These are phyloP conservation scores for Penicillium atrosanguineum DNA, from an alignment of 495 filamentous ascomycete species.

Conservation along the genomic window DNA sequence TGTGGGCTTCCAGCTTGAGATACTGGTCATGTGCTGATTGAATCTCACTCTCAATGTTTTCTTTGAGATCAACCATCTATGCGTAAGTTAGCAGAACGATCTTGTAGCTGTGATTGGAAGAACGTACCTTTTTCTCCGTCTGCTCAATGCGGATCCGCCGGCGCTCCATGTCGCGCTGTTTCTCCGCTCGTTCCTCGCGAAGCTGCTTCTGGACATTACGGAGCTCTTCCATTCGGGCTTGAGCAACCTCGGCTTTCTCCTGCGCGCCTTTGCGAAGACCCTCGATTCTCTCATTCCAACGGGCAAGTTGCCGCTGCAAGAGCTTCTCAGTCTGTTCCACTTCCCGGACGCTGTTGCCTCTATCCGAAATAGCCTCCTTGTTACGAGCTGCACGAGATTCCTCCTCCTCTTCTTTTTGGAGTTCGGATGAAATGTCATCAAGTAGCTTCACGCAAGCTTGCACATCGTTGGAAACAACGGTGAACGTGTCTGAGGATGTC, in stretches of 20 bases:
- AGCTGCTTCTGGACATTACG: constrained; percentile 75
- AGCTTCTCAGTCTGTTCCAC: constrained; percentile 83
- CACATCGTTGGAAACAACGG: constrained; percentile 78
- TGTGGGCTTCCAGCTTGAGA: constrained; percentile 93
- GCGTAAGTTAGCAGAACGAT: constrained; percentile 7
- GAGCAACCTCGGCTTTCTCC: constrained; percentile 74
- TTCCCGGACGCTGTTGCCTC: constrained; percentile 83
- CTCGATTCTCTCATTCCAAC: constrained; percentile 82
- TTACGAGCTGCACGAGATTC: constrained; percentile 72
- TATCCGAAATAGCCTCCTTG: constrained; percentile 80
- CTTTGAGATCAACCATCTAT: constrained; percentile 94
- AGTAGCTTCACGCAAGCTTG: constrained; percentile 81
- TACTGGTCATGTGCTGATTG: constrained; percentile 86
- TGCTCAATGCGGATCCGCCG: constrained; percentile 90
- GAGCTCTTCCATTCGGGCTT: constrained; percentile 87
- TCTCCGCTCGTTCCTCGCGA: constrained; percentile 79
- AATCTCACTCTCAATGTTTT: constrained; percentile 93
- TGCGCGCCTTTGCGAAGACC: constrained; percentile 72
- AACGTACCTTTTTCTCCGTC: constrained; percentile 90
- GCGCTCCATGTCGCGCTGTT: constrained; percentile 86
- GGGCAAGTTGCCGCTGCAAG: constrained; percentile 76
- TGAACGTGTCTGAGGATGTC: constrained; percentile 85
- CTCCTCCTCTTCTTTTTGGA: constrained; percentile 89
- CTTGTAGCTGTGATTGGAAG: neutral
- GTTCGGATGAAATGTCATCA: constrained; percentile 77